phyloP scores from a whole-genome alignment of 2,329 filamentous ascomycete species.

The Neonectria magnoliae region DNA sequence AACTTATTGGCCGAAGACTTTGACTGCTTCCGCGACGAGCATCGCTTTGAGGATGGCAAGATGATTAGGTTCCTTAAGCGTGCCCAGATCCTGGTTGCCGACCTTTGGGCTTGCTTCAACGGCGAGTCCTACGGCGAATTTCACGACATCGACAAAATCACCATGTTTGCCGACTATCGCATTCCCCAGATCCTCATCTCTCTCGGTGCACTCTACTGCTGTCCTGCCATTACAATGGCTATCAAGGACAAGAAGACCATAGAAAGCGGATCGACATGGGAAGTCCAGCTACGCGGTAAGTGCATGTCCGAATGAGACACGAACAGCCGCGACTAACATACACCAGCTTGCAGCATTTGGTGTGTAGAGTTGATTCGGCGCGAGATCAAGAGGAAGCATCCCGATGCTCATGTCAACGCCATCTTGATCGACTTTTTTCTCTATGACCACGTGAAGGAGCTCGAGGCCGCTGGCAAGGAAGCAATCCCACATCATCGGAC shows the following conservation, averaged over 20 bases:
- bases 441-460: conserved; percentile 92
- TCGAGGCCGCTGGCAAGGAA: conserved; percentile 71
- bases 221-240: conserved; percentile 77
- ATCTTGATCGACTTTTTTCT: conserved; percentile 97
- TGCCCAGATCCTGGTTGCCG: conserved; percentile 94
- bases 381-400: conserved; percentile 80
- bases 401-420: conserved; percentile 80
- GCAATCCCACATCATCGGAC: conserved; percentile 83
- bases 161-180: conserved; percentile 98
- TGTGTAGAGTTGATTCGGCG: conserved; percentile 88
- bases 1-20: conserved; percentile 88
- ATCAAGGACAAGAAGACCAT: conserved; percentile 74
- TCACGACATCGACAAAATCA: conserved; percentile 91
- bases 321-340: conserved; percentile 19
- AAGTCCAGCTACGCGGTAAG: conserved; percentile 85
- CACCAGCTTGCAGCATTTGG: conserved; percentile 88
- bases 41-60: conserved; percentile 75
- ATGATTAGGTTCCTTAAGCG: conserved; percentile 88
- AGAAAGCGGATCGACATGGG: conserved; percentile 78
- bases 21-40: conserved; percentile 85
- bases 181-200: conserved; percentile 92
- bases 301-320: background rate
- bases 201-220: conserved; percentile 85
- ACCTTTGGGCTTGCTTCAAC: conserved; percentile 95
- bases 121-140: conserved; percentile 83